Percentiles rank a stretch among this genome's conserved stretches.
phyloP scores from a whole-genome alignment of 495 filamentous ascomycete species.

The Haplographium delicatum region DNA sequence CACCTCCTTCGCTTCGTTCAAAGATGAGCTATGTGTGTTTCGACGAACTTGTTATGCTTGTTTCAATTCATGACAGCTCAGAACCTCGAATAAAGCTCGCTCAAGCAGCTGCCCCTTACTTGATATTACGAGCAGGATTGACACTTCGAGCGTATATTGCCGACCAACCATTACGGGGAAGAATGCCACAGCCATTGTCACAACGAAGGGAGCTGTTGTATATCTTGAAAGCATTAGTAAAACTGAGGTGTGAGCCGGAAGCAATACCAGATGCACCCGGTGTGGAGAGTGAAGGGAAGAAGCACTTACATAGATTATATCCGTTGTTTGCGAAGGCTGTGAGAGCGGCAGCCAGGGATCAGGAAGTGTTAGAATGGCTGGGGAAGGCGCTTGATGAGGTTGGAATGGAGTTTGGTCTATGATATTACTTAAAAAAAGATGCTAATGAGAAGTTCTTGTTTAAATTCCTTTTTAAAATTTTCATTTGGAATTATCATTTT shows the following conservation, averaged over 20 bases:
- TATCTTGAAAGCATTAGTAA: conserved; percentile 57
- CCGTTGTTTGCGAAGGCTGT: conserved; percentile 69
- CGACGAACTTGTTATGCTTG: conserved; percentile 73
- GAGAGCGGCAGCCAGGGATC: conserved; percentile 60
- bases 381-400: conserved; percentile 59
- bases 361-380: conserved; percentile 52
- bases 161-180: conserved; percentile 85
- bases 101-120: conserved; percentile 70
- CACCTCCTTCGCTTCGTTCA: conserved; percentile 55
- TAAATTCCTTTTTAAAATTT: neutral
- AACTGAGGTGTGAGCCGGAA: conserved; percentile 62
- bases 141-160: conserved; percentile 78
- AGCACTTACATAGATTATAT: conserved; percentile 79
- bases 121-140: conserved; percentile 76
- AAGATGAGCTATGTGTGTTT: conserved; percentile 76
- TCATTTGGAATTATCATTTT: conserved; percentile 9
- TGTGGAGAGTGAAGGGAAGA: conserved; percentile 46
- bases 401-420: conserved; percentile 57
- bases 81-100: conserved; percentile 50
- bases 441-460: neutral
- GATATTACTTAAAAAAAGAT: neutral
- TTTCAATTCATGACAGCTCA: conserved; percentile 40
- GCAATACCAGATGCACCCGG: conserved; percentile 62
- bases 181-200: conserved; percentile 84
- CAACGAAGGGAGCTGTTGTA: conserved; percentile 75